A percentile compares a stretch with the other conserved stretches of the same genome.
phyloP scores from a whole-genome alignment of 495 filamentous ascomycete species.

The Aspergillus bertholletiae region DNA sequence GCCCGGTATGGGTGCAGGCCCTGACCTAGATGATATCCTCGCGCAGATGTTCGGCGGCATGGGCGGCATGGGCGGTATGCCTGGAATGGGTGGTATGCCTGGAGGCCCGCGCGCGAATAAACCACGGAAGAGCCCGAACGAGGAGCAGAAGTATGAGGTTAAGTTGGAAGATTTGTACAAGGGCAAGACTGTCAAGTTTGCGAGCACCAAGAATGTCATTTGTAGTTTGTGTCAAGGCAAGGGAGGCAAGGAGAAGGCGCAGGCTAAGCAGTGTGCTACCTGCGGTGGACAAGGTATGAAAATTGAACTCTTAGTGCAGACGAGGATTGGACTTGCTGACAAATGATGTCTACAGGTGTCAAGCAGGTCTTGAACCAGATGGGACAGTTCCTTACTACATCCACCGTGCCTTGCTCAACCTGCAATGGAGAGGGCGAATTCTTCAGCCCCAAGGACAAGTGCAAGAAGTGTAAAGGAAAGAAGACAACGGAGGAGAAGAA shows the following conservation, averaged over 20 bases:
- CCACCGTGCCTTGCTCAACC: constrained; percentile 65
- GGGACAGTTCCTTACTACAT: constrained; percentile 77
- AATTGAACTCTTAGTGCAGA: background rate
- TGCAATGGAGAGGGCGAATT: constrained; percentile 80
- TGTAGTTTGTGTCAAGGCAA: constrained; percentile 83
- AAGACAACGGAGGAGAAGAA: constrained; percentile 80
- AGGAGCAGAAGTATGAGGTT: constrained; percentile 87
- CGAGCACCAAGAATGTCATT: constrained; percentile 86
- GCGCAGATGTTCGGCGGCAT: constrained; percentile 80
- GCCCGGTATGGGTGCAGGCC: constrained; percentile 62
- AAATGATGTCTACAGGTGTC: constrained; percentile 39
- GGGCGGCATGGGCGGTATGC: constrained; percentile 46
- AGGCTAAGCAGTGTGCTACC: constrained; percentile 75
- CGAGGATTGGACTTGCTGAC: constrained; percentile 8
- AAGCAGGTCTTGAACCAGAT: constrained; percentile 70
- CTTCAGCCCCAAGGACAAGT: constrained; percentile 91
- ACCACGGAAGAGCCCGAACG: constrained; percentile 71
- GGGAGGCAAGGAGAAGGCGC: constrained; percentile 90
- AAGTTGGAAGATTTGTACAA: constrained; percentile 93
- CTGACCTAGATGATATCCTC: constrained; percentile 87
- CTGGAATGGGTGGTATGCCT: constrained; percentile 57
- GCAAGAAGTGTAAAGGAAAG: constrained; percentile 96
- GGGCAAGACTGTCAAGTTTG: constrained; percentile 95
- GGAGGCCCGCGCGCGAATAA: constrained; percentile 52
- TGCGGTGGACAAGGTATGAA: constrained; percentile 69